Conservation (phyloP, 768 basidiomycete genomes). For the Kwoniella heveanensis region DNA sequence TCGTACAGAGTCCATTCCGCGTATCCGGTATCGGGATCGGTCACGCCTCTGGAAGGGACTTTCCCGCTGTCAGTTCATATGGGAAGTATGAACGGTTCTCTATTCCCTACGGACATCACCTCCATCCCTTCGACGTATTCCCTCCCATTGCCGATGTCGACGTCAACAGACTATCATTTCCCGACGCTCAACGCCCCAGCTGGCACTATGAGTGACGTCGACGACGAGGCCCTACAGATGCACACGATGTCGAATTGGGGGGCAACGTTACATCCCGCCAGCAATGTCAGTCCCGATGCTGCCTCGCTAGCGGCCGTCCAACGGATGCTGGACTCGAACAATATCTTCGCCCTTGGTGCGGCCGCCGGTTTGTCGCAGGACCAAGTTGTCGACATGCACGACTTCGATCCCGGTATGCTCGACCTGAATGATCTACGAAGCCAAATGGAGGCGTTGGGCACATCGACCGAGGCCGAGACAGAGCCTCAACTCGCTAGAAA, state of each 20-base stretch:
- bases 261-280: not conserved
- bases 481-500: too few species aligned
- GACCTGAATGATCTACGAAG: constrained; percentile 4
- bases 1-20: constrained; percentile 11
- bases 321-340: constrained; percentile 27
- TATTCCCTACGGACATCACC: not conserved
- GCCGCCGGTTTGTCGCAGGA: constrained; percentile 27
- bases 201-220: not conserved
- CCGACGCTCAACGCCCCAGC: not conserved
- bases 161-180: not conserved
- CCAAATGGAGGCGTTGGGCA: constrained; percentile 8
- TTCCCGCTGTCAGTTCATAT: constrained; percentile 13
- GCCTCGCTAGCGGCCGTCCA: constrained; percentile 18
- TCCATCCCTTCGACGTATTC: not conserved
- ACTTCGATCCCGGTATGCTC: constrained; percentile 13
- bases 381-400: constrained; percentile 23
- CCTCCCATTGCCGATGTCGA: not conserved
- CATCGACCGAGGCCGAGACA: not conserved
- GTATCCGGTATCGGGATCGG: constrained; percentile 15
- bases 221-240: not conserved
- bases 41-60: constrained; percentile 15
- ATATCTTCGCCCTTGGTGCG: constrained; percentile 29
- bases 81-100: not conserved
- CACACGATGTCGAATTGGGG: not conserved
- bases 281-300: not conserved